A percentile compares a stretch with the other conserved stretches of the same genome.
These are phyloP conservation scores for Plenodomus biglobosus DNA, from an alignment of 2,329 filamentous ascomycete genomes.

Conservation along the genomic window DNA sequence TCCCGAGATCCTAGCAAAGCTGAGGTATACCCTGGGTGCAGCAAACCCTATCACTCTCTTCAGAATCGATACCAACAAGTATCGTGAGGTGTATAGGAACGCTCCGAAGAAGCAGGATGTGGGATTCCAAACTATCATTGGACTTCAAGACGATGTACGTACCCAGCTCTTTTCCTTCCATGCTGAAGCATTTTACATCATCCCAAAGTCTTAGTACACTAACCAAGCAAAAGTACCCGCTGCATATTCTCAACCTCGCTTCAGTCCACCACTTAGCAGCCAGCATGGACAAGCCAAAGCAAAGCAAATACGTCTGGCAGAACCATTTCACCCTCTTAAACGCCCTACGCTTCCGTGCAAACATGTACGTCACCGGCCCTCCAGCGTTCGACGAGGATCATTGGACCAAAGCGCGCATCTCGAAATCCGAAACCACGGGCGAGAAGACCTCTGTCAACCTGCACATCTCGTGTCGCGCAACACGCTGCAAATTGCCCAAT, in stretches of 20 bases:
- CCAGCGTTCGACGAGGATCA: slow-evolving; percentile 68
- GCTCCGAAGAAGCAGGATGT: slow-evolving; percentile 61
- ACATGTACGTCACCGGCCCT: slow-evolving; percentile 68
- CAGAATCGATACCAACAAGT: slow-evolving; percentile 61
- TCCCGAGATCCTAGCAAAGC: slow-evolving; percentile 61
- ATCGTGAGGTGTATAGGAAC: slow-evolving; percentile 62
- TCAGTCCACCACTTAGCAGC: slow-evolving; percentile 64
- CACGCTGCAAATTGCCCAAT: slow-evolving; percentile 71
- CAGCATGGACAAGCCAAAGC: slow-evolving; percentile 54
- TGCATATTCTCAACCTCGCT: slow-evolving; percentile 67
- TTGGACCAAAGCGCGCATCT: slow-evolving; percentile 60
- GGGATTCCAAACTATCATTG: slow-evolving; percentile 65
- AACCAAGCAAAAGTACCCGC: slow-evolving; percentile 59
- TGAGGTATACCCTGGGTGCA: slow-evolving; percentile 67
- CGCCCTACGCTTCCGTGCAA: slow-evolving; percentile 67
- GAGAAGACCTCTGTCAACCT: slow-evolving; percentile 44
- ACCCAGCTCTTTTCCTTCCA: background rate
- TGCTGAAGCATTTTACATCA: too few relatives aligned
- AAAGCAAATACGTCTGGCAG: slow-evolving; percentile 31
- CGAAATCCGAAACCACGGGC: slow-evolving; percentile 47
- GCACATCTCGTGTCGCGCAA: slow-evolving; percentile 64
- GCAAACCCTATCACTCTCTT: slow-evolving; percentile 68
- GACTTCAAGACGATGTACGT: slow-evolving; percentile 68
- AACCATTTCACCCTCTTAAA: slow-evolving; percentile 55
- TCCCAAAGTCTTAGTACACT: background rate